Evolutionary conservation across 495 filamentous ascomycete genomes (phyloP).

Genomic region (Sabuloglossum arenarium): DNA sequence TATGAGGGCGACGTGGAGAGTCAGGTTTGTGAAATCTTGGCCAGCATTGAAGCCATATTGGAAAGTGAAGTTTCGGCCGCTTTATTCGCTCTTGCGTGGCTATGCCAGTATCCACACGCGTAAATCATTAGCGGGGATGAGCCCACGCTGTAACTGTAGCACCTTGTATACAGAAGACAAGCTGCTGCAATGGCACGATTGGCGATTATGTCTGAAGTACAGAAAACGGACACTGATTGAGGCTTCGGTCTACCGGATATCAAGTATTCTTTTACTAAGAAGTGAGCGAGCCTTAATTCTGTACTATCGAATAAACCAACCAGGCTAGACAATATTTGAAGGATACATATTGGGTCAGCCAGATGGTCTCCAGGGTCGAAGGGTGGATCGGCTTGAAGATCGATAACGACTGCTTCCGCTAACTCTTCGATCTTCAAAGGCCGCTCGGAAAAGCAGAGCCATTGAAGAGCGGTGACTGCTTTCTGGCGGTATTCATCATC

Average conservation of each 20-base stretch:
- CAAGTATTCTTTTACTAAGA: conserved; percentile 12
- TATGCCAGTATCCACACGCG: conserved; percentile 4
- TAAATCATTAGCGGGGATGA: conserved; percentile 6
- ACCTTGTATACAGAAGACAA: conserved; percentile 7
- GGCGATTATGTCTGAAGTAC: not conserved
- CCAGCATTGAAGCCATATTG: conserved; percentile 4
- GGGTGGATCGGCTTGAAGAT: not conserved
- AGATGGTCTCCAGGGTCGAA: conserved; percentile 6
- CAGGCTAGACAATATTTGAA: conserved; percentile 9
- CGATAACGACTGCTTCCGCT: conserved; percentile 6
- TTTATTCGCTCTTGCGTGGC: conserved; percentile 3
- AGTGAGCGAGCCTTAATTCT: conserved; percentile 11
- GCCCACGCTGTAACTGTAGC: not conserved
- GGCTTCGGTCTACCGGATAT: conserved; percentile 6
- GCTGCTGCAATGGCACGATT: conserved; percentile 6
- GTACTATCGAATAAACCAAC: conserved; percentile 1
- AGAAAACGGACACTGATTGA: conserved; percentile 2
- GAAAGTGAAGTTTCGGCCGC: not conserved
- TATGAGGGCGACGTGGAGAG: not conserved
- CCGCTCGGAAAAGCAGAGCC: conserved; percentile 9
- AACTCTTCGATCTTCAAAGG: conserved; percentile 7
- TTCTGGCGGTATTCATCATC: conserved; percentile 2
- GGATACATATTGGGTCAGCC: not conserved
- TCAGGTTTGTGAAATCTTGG: conserved; percentile 4
- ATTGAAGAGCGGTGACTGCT: conserved; percentile 8